Conservation (phyloP, 1,284 basidiomycete genomes). For the Trichosporon ovoides region DNA sequence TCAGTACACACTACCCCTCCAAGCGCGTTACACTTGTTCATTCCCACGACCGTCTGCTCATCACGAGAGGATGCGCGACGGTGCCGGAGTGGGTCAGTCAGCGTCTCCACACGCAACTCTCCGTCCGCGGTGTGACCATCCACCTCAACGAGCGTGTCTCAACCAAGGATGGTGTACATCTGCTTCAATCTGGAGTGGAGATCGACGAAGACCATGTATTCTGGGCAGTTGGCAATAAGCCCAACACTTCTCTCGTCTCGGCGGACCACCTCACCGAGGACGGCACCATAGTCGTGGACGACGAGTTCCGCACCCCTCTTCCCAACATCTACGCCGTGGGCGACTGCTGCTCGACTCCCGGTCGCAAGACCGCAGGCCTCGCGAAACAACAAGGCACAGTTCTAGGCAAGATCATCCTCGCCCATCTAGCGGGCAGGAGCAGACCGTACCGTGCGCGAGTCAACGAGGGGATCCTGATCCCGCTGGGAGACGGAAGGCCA, state of each 20-base stretch:
- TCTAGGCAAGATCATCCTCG: background rate
- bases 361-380: slow-evolving; percentile 12
- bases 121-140: slow-evolving; percentile 40
- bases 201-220: slow-evolving; percentile 50
- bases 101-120: slow-evolving; percentile 33
- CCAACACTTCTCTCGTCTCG: slow-evolving; percentile 42
- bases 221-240: slow-evolving; percentile 45
- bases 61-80: slow-evolving; percentile 14
- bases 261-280: slow-evolving; percentile 41
- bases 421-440: background rate
- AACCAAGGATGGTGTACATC: background rate
- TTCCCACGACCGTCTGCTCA: slow-evolving; percentile 24
- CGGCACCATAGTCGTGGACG: slow-evolving; percentile 39
- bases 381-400: background rate
- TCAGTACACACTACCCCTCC: slow-evolving; percentile 29
- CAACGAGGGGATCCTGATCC: background rate
- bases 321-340: slow-evolving; percentile 40
- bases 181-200: slow-evolving; percentile 34
- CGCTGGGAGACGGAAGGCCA: slow-evolving; percentile 8
- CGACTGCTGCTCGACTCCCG: slow-evolving; percentile 24
- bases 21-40: slow-evolving; percentile 33
- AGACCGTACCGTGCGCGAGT: too few species aligned
- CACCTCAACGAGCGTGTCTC: slow-evolving; percentile 38
- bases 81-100: slow-evolving; percentile 26
- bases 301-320: slow-evolving; percentile 31